A percentile compares a stretch with the other conserved stretches of the same genome.
phyloP scores from a whole-genome alignment of 2,329 filamentous ascomycete genomes.

The Albifimbria verrucaria region DNA sequence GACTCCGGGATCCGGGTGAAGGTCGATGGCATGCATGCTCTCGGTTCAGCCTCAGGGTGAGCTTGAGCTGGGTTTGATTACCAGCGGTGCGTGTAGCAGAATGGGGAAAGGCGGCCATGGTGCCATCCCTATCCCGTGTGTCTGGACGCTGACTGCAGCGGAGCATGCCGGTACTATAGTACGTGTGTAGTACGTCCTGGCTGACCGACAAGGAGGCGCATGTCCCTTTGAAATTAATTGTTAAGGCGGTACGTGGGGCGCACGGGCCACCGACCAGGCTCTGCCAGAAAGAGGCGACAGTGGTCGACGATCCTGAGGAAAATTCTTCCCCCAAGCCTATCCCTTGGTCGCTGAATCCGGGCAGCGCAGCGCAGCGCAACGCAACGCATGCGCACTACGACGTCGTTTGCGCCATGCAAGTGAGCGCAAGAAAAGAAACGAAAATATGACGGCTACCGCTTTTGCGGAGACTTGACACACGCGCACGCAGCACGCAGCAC shows the following conservation, averaged over 20 bases:
- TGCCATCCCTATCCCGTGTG: background rate
- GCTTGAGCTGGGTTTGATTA: background rate
- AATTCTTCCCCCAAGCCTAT: slow-evolving; percentile 21
- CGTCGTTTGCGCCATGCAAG: background rate
- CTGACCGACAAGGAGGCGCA: background rate
- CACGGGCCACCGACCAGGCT: slow-evolving; percentile 15
- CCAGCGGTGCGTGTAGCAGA: background rate
- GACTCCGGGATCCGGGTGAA: too few species aligned
- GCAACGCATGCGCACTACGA: background rate
- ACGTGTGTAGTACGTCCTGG: too few species aligned
- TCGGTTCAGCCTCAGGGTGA: background rate
- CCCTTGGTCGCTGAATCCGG: background rate
- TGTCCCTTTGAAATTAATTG: slow-evolving; percentile 23
- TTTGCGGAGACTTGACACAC: too few species aligned
- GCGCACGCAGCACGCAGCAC: too few species aligned
- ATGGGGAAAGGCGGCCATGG: background rate
- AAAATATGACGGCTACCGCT: too few species aligned
- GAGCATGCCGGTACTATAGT: background rate
- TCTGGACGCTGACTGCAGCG: background rate
- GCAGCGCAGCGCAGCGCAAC: background rate
- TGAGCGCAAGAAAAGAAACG: too few species aligned
- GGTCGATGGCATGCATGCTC: too few species aligned
- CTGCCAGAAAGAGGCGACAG: slow-evolving; percentile 21
- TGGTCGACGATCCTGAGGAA: slow-evolving; percentile 25
- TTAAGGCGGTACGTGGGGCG: slow-evolving; percentile 32